phyloP scores from a whole-genome alignment of 768 basidiomycete species.

The Tylopilus felleus region DNA sequence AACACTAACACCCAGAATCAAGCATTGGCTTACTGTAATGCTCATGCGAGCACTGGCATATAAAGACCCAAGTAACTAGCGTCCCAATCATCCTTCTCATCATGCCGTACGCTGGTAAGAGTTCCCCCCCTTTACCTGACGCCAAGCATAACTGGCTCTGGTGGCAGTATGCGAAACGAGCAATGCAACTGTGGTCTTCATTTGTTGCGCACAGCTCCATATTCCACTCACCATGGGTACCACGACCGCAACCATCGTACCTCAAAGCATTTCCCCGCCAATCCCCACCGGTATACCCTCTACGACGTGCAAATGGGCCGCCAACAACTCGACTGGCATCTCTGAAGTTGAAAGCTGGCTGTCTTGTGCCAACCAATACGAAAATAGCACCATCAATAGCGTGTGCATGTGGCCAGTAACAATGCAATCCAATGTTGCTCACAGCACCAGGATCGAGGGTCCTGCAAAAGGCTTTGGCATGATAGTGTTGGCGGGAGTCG shows the following conservation, averaged over 20 bases:
- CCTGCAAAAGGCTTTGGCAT: neutral
- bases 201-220: constrained; percentile 1
- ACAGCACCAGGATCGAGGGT: neutral
- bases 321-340: neutral
- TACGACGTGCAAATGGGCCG: constrained; percentile 1
- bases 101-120: neutral
- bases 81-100: neutral
- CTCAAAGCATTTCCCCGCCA: neutral
- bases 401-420: neutral
- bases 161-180: neutral
- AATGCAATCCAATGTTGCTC: neutral
- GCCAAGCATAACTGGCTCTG: neutral
- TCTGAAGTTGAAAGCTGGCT: neutral
- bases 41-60: too few relatives aligned
- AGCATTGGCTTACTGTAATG: too few relatives aligned
- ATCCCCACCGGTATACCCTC: neutral
- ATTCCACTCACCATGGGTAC: neutral
- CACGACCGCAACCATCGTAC: neutral
- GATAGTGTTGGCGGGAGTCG: neutral
- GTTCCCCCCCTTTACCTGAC: neutral
- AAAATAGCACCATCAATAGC: neutral
- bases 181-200: constrained; percentile 5
- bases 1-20: too few relatives aligned
- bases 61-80: neutral
- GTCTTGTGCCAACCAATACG: neutral